Base-by-base conservation (phyloP, 2,329 filamentous ascomycete species). In the Nannizziopsis arthrosporioides region DNA sequence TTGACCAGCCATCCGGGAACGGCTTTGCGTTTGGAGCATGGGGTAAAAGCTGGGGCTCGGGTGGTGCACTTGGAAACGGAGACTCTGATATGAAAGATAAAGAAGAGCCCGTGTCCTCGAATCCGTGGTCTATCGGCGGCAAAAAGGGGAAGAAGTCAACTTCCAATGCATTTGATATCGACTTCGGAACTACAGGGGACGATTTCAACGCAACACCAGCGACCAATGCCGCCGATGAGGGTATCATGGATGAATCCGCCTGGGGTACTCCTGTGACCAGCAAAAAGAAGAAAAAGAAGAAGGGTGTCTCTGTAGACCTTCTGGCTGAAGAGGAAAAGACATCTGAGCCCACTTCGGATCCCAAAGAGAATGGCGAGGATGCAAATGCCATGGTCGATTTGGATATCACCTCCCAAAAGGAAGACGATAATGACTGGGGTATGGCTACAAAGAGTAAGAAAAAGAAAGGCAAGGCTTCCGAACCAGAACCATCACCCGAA, bases 21-120 rank as follows among this genome's bases (percentile, higher is more conserved):
- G 63, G 59, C 11, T 62, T 61, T 56, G 63, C 64, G 2, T 73
- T 83, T 55, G 73, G 78, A 42, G 66, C 70, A 35, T 84, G 80
- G 78, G 77, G 77, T 31, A 72, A 73, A 50, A 75, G 70, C 54
- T 82, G 78, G 77, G 70, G 65, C 52, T 72, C 74, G n/a, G 74
- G 66, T 19, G 54, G 64, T 14, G 61, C 58, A 42, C 59, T 61
- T 11, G 49, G 50, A 39, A 54, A 4, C 30, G 42, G 42, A 7
- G 8, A 10, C 27, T n/a, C n/a, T 1, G 18, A n/a, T 2, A 32
- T 8, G 6, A 54, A 56, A 42, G 53, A 51, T n/a, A 57, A 56
- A 47, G 55, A 59, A 47, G 63, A 57, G 17, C 43, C 55, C 47
- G 55, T 48, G 9, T 55, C 56, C 40, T 56, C 53, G 35, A 69